Conservation (phyloP, 2,329 filamentous ascomycete genomes). For the Aspergillus oerlinghausenensis region DNA sequence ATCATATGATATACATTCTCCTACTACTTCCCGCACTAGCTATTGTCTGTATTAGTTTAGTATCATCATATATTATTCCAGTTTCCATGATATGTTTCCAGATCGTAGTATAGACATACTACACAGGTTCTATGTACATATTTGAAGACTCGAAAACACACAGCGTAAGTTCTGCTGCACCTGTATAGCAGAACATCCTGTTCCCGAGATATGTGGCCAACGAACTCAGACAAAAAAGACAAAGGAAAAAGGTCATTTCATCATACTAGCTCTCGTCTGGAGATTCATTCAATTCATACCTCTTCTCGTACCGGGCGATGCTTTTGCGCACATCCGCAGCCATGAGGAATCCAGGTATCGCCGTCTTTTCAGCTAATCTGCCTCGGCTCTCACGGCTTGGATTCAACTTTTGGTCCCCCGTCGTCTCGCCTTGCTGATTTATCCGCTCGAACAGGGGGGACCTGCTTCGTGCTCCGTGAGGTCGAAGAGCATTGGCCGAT, state of each 20-base stretch:
- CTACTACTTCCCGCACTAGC: no score
- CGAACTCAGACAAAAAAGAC: not conserved
- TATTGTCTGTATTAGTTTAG: no score
- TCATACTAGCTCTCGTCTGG: constrained; percentile 22
- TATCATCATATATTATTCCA: no score
- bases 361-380: not conserved
- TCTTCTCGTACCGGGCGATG: constrained; percentile 20
- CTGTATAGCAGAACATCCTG: not conserved
- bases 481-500: constrained; percentile 30
- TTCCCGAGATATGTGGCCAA: not conserved
- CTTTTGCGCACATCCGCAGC: constrained; percentile 20
- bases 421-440: constrained; percentile 6
- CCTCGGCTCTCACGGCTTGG: constrained; percentile 4
- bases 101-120: no score
- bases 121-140: not conserved
- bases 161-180: not conserved
- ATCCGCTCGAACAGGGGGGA: constrained; percentile 16
- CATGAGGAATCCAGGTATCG: constrained; percentile 13
- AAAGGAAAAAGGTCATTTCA: not conserved
- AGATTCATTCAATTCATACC: constrained; percentile 27
- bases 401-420: constrained; percentile 7
- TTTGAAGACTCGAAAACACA: no score
- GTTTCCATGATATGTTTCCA: no score
- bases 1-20: no score
- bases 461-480: constrained; percentile 15